These are phyloP conservation scores for Graphilbum fragrans DNA, from an alignment of 2,329 filamentous ascomycete genomes.

Conservation along the genomic window DNA sequence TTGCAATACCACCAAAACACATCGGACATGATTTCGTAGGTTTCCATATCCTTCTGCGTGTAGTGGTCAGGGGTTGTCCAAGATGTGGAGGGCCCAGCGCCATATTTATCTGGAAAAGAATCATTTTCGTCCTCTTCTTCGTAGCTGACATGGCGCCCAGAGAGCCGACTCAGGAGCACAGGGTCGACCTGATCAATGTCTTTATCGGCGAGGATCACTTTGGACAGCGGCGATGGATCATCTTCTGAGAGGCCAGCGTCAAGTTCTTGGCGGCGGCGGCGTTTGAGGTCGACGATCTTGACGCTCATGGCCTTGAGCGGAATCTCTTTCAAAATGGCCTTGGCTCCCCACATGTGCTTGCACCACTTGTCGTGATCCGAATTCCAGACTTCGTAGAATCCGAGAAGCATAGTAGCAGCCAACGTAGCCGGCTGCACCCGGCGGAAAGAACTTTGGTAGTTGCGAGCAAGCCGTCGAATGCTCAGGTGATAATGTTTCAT, in stretches of 20 bases:
- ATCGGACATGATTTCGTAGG: constrained; percentile 71
- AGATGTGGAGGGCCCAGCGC: background rate
- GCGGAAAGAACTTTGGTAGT: constrained; percentile 55
- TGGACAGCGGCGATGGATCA: background rate
- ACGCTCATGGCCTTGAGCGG: constrained; percentile 64
- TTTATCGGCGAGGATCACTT: constrained; percentile 7
- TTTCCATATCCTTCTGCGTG: constrained; percentile 56
- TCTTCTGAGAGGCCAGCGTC: constrained; percentile 11
- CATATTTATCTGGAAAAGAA: background rate
- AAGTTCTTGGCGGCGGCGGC: constrained; percentile 23
- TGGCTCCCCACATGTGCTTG: constrained; percentile 76
- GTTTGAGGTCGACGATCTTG: constrained; percentile 54
- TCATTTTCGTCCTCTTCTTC: constrained; percentile 17
- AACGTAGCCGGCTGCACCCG: constrained; percentile 69
- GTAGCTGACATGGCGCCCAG: constrained; percentile 24
- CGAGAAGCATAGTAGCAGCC: constrained; percentile 76
- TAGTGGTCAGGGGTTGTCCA: constrained; percentile 14
- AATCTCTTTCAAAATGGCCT: constrained; percentile 71
- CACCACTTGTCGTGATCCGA: constrained; percentile 96
- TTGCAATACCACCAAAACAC: constrained; percentile 94
- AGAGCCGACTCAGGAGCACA: constrained; percentile 26
- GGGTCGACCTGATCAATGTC: constrained; percentile 29
- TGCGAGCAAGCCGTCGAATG: constrained; percentile 63
- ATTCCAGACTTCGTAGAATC: constrained; percentile 88
- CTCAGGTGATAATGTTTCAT: constrained; percentile 88